Percentiles rank a stretch among this genome's conserved stretches.
These are phyloP conservation scores for Ilex asprella DNA, from an alignment of 257 asterid genomes.

Conservation along the genomic window DNA sequence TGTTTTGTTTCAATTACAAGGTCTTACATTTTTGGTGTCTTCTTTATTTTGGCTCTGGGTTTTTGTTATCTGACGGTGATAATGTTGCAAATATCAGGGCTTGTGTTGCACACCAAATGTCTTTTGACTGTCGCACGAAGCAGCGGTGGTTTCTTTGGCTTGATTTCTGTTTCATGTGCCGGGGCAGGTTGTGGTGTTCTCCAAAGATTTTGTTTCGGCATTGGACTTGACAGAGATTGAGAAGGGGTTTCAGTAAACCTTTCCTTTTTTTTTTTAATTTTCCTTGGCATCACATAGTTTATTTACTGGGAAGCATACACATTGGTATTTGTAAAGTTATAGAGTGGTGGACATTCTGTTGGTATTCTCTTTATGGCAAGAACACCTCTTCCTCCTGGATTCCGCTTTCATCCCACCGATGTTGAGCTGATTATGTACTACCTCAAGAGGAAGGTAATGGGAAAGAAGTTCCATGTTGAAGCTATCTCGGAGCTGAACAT, in stretches of 20 bases:
- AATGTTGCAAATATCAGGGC: constrained; percentile 38
- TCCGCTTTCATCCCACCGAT: constrained; percentile 89
- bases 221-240: constrained; percentile 63
- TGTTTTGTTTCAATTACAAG: too few species aligned
- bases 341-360: constrained; percentile 14
- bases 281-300: constrained; percentile 12
- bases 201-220: constrained; percentile 60
- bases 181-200: constrained; percentile 65
- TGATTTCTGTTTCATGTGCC: constrained; percentile 64
- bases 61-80: constrained; percentile 22
- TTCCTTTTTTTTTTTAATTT: too few species aligned
- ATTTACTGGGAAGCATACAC: constrained; percentile 13
- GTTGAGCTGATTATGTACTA: constrained; percentile 69
- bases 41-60: too few species aligned
- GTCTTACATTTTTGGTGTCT: too few species aligned
- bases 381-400: constrained; percentile 66
- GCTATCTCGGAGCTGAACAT: constrained; percentile 79
- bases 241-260: constrained; percentile 14
- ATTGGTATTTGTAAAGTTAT: constrained; percentile 10
- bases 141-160: constrained; percentile 55
- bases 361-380: constrained; percentile 29
- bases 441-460: constrained; percentile 66
- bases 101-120: constrained; percentile 76
- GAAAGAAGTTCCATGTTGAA: constrained; percentile 52
- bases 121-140: constrained; percentile 74